Conservation (phyloP, 2,329 filamentous ascomycete genomes). For the Rutstroemia sp. region DNA sequence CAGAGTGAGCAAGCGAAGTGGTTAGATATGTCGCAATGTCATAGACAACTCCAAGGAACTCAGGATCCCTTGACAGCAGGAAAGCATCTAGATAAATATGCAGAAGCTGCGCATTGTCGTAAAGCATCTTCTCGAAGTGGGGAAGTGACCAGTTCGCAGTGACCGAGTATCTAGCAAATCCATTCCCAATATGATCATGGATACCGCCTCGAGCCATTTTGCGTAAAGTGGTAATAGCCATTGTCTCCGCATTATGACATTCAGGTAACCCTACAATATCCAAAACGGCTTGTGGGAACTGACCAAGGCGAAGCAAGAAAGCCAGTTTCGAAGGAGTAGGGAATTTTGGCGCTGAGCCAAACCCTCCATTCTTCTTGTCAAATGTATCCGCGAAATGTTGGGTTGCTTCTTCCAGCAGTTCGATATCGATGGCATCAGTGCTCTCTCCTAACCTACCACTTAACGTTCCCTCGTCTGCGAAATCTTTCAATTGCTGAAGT, state of each 20-base stretch:
- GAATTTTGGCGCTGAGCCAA: slow-evolving; percentile 77
- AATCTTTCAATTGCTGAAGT: slow-evolving; percentile 71
- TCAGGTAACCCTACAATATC: slow-evolving; percentile 86
- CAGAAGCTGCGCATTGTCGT: slow-evolving; percentile 83
- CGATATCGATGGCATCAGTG: slow-evolving; percentile 73
- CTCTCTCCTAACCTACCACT: slow-evolving; percentile 34
- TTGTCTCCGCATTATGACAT: slow-evolving; percentile 63
- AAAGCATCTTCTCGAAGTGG: slow-evolving; percentile 96
- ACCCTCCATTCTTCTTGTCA: slow-evolving; percentile 72
- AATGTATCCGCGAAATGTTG: slow-evolving; percentile 74
- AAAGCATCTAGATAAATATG: slow-evolving; percentile 83
- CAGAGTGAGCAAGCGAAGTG: slow-evolving; percentile 56
- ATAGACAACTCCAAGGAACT: slow-evolving; percentile 70
- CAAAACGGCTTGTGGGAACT: slow-evolving; percentile 63
- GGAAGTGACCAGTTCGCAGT: slow-evolving; percentile 90
- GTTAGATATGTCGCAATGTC: slow-evolving; percentile 86
- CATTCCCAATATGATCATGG: slow-evolving; percentile 69
- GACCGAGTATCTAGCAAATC: slow-evolving; percentile 79
- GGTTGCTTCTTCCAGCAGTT: slow-evolving; percentile 85
- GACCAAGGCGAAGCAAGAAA: slow-evolving; percentile 69
- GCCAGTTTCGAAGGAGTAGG: slow-evolving; percentile 78
- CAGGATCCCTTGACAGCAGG: slow-evolving; percentile 47
- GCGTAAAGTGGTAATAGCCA: slow-evolving; percentile 74
- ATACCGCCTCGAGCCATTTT: slow-evolving; percentile 68
- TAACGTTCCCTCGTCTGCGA: slow-evolving; percentile 80